These are phyloP conservation scores for Phytophthora pseudosyringae DNA, from an alignment of 352 stramenopile genomes.

Conservation along the genomic window DNA sequence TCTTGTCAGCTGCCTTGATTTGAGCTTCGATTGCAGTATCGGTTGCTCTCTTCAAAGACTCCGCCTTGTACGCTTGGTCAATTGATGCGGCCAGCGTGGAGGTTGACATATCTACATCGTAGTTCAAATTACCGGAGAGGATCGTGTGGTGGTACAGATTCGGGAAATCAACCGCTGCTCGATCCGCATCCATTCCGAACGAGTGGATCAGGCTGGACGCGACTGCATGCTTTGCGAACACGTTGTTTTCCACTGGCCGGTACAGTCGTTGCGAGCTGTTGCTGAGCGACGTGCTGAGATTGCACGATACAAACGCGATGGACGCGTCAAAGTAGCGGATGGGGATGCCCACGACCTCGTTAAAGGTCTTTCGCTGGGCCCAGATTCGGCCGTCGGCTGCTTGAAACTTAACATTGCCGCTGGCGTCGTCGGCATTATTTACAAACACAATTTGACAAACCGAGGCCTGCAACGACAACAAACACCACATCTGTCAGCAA, in stretches of 20 bases:
- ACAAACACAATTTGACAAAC: constrained; percentile 89
- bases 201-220: constrained; percentile 76
- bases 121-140: constrained; percentile 82
- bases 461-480: constrained; percentile 43
- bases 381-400: constrained; percentile 70
- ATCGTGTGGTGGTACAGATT: constrained; percentile 89
- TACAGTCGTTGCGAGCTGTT: constrained; percentile 38
- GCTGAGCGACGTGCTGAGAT: constrained; percentile 56
- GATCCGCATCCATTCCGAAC: constrained; percentile 83
- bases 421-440: constrained; percentile 83
- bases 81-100: constrained; percentile 46
- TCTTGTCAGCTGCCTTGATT: constrained; percentile 40
- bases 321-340: constrained; percentile 86
- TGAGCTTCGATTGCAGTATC: constrained; percentile 69
- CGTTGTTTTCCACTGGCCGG: constrained; percentile 32
- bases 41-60: constrained; percentile 62
- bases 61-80: constrained; percentile 80
- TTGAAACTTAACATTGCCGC: constrained; percentile 82
- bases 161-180: constrained; percentile 77
- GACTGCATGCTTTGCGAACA: constrained; percentile 60
- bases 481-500: constrained; percentile 19
- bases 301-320: constrained; percentile 86
- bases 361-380: constrained; percentile 79
- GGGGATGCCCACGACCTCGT: constrained; percentile 79
- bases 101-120: constrained; percentile 64